These are phyloP conservation scores for Bauhinia variegata DNA, from an alignment of 306 rosid species.

Conservation along the genomic window DNA sequence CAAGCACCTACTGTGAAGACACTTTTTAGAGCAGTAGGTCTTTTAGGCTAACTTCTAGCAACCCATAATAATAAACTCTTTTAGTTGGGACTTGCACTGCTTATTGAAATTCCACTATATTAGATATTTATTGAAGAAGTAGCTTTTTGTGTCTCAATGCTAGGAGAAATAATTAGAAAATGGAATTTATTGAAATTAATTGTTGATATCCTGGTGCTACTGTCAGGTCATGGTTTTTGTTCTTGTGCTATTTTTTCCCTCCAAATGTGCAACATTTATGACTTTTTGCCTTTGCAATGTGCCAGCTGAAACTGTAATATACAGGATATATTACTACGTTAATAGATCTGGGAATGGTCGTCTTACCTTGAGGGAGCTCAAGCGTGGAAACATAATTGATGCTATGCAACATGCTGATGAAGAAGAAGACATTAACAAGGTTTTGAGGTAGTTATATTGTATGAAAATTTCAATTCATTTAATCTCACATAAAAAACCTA, in stretches of 20 bases:
- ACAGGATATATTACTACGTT: conserved; percentile 94
- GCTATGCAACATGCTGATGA: conserved; percentile 99
- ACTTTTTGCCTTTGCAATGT: conserved; percentile 50
- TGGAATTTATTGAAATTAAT: too few species aligned
- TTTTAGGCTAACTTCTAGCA: too few species aligned
- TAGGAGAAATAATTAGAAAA: conserved; percentile 10
- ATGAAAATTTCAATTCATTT: conserved; percentile 27
- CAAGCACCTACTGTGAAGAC: too few species aligned
- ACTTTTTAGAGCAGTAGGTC: too few species aligned
- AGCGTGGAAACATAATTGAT: conserved; percentile 92
- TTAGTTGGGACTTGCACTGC: conserved; percentile 9
- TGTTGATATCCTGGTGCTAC: too few species aligned
- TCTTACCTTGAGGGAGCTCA: conserved; percentile 93
- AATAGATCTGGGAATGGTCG: conserved; percentile 90
- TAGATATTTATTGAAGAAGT: conserved; percentile 25
- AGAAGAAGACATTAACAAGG: conserved; percentile 99
- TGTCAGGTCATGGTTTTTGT: conserved; percentile 29
- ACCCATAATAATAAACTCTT: neutral
- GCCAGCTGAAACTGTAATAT: conserved; percentile 99
- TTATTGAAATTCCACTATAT: neutral
- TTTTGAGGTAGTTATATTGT: conserved; percentile 70
- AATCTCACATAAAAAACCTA: neutral
- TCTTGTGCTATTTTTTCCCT: conserved; percentile 20
- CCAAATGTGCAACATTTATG: conserved; percentile 33
- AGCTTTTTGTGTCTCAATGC: conserved; percentile 17